phyloP scores from a whole-genome alignment of 108 stramenopile genomes.

The Cyclotella distinguenda region DNA sequence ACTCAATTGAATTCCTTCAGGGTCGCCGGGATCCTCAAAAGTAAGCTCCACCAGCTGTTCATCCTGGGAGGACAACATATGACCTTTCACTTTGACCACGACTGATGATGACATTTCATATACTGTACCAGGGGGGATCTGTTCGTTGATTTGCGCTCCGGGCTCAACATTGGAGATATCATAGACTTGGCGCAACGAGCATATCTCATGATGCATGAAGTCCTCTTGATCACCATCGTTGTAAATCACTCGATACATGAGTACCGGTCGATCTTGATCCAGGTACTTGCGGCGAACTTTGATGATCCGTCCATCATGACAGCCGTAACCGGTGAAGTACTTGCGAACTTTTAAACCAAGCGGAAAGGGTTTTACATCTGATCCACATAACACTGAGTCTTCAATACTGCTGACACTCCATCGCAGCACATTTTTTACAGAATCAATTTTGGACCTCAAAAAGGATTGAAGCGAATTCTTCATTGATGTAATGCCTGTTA shows the following conservation, averaged over 20 bases:
- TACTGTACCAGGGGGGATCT: constrained; percentile 32
- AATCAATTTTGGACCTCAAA: constrained; percentile 13
- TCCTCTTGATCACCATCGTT: constrained; percentile 51
- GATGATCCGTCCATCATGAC: constrained; percentile 48
- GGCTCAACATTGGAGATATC: constrained; percentile 25
- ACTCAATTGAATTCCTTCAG: neutral
- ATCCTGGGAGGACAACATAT: constrained; percentile 15
- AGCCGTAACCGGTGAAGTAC: constrained; percentile 42
- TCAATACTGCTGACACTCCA: constrained; percentile 41
- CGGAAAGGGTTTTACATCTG: constrained; percentile 35
- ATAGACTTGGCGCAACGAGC: constrained; percentile 37
- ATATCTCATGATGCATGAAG: constrained; percentile 39
- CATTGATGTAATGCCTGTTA: constrained; percentile 9
- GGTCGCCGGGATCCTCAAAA: neutral
- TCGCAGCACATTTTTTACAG: constrained; percentile 14
- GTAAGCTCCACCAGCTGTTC: constrained; percentile 11
- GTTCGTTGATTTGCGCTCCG: constrained; percentile 4
- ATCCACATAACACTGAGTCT: constrained; percentile 43
- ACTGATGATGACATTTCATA: constrained; percentile 34
- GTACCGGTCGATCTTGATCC: constrained; percentile 32
- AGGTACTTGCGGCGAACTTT: constrained; percentile 27
- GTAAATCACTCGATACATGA: constrained; percentile 39
- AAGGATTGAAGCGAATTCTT: constrained; percentile 18
- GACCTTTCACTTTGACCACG: constrained; percentile 25
- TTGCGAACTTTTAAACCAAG: constrained; percentile 43